Evolutionary conservation across 148 eudicot species (phyloP), one percentile per base, ranked within the genome.

Genomic region (Arctostaphylos glauca): DNA sequence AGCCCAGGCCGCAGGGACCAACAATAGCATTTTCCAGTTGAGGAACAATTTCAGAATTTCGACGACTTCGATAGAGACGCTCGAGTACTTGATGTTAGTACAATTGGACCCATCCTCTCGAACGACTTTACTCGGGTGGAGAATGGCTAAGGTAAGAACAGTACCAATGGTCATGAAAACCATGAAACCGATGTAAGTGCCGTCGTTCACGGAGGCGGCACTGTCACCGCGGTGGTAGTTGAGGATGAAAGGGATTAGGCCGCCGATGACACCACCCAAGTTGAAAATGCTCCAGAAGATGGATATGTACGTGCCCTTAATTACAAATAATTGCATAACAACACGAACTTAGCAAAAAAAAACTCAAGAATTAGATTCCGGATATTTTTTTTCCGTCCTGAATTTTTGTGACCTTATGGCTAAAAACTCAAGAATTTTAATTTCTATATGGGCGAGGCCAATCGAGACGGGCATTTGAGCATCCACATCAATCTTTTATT

Each of bases 221-320:
- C 7, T 12, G 41, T 89, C 90, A 43, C 83, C 86, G 9, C 99
- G 82, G 64, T 90, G 60, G 80, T 90, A 97, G 67, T 97, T 97
- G 80, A 89, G 68, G 0, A 88, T 67, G 75, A 97, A 91, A 0
- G 99, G 99, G 9, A 97, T 93, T 3, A 97, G 82, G 50, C 99
- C 99, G 2, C 99, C 99, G 50, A 96, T 92, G 0, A 97, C 98
- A 6, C 99, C 98, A 2, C 98, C 99, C 91, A 94, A 64, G 83
- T 93, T 97, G 84, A 97, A 97, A 0, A 97, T 92, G 73, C 94
- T 85, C 99, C 99, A 97, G 64, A 97, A 97, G 43, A 94, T 77
- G 5, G 97, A 87, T 46, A 97, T 93, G 81, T 93, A 94, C 60
- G 85, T 86, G 3, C 99, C 98, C 84, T 31, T 31, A 31, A 31